Percentiles rank a stretch among this genome's conserved stretches.
phyloP scores from a whole-genome alignment of 2,329 filamentous ascomycete species.

The Pseudovirgaria hyperparasitica region DNA sequence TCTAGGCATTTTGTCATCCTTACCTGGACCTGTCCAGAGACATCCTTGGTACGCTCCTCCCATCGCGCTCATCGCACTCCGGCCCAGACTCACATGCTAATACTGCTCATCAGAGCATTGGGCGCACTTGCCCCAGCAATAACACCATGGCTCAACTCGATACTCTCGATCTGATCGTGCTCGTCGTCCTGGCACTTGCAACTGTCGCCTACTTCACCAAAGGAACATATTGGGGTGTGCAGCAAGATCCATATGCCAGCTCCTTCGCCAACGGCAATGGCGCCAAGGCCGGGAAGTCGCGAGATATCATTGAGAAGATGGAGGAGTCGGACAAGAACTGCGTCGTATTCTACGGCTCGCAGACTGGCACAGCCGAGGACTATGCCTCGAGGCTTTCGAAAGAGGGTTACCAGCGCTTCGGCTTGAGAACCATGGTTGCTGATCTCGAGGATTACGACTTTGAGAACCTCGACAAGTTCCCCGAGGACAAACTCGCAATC shows the following conservation, averaged over 20 bases:
- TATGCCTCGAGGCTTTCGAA: slow-evolving; percentile 94
- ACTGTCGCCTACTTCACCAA: slow-evolving; percentile 97
- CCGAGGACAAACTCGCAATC: slow-evolving; percentile 81
- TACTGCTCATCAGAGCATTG: no score
- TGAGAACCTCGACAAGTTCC: slow-evolving; percentile 80
- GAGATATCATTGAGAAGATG: slow-evolving; percentile 92
- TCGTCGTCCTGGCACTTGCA: slow-evolving; percentile 70
- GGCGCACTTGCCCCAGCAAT: slow-evolving; percentile 4
- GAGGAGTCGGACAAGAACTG: slow-evolving; percentile 94
- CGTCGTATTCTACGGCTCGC: slow-evolving; percentile 95
- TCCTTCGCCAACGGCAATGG: slow-evolving; percentile 55
- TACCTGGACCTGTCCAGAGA: no score
- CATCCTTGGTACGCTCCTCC: no score
- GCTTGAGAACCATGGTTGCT: slow-evolving; percentile 94
- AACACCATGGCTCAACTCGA: slow-evolving; percentile 84
- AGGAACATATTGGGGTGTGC: slow-evolving; percentile 81
- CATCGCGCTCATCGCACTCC: no score
- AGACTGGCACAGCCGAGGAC: slow-evolving; percentile 96
- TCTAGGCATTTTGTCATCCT: no score
- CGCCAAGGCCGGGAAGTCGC: slow-evolving; percentile 68
- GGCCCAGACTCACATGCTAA: no score
- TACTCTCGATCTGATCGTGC: slow-evolving; percentile 86
- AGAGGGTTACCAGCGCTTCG: slow-evolving; percentile 92
- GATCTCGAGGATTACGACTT: slow-evolving; percentile 97
- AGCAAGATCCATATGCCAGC: slow-evolving; percentile 77